Percentiles rank a stretch among this genome's conserved stretches.
Conservation (phyloP, 2,329 filamentous ascomycete species). For the Fusarium nelsonii region DNA sequence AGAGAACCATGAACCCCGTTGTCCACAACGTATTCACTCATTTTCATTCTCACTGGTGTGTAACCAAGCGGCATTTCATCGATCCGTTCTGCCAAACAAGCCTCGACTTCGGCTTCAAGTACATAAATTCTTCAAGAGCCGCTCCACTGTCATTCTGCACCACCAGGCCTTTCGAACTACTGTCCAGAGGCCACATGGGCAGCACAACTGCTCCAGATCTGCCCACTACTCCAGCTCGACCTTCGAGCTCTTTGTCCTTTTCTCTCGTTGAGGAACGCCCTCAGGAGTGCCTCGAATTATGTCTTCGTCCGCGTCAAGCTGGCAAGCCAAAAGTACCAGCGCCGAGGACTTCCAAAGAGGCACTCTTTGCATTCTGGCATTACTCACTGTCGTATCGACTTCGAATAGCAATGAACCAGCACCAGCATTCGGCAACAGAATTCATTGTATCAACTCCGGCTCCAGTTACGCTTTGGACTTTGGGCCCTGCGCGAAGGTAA, state of each 20-base stretch:
- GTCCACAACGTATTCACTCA: no score
- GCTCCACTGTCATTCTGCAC: no score
- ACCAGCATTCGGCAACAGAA: background rate
- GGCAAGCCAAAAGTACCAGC: background rate
- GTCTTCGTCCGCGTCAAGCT: background rate
- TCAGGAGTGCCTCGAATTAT: background rate
- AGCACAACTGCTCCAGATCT: background rate
- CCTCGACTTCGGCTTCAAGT: no score
- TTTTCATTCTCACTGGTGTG: background rate
- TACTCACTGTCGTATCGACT: background rate
- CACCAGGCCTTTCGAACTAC: no score
- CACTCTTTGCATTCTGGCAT: background rate
- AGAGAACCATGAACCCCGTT: no score
- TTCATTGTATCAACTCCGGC: background rate
- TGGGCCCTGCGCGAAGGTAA: background rate
- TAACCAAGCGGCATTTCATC: background rate
- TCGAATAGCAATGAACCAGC: background rate
- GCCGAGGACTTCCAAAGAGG: background rate
- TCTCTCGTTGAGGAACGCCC: background rate
- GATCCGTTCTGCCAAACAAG: no score
- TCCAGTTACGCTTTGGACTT: background rate
- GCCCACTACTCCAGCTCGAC: background rate
- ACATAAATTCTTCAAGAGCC: no score
- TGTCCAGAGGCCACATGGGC: no score
- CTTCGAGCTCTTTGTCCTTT: background rate